Evolutionary conservation across 345 rosid genomes (phyloP), one percentile per base, ranked within the genome.

Genomic region (Acer negundo): DNA sequence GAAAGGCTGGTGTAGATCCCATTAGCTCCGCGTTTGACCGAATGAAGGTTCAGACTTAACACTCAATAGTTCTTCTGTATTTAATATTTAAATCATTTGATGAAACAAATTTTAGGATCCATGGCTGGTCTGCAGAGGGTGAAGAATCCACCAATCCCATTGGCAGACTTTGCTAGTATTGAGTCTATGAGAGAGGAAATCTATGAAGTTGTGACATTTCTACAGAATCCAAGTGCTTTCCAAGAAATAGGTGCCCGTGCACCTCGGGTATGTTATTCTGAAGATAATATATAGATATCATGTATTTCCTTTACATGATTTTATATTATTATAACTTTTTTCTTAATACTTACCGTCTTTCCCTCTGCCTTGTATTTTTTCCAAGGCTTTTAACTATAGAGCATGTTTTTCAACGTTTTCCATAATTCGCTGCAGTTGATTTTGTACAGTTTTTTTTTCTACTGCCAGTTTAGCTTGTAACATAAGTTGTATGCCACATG

Each of bases 131-230:
- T 84, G 77, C 82, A 91, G 97, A 90, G 98, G 86, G 97, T 94
- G 85, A 94, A 94, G 87, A 94, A 86, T 88, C 98, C 97, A 70
- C 97, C 97, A 7, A 94, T 94, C 70, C 97, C 94, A 0, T 84
- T 94, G 83, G 88, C 87, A 77, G 90, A 89, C 78, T 94, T 94
- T 88, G 90, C 98, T 79, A 94, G 98, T 85, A 75, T 94, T 75
- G 98, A 94, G 68, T 94, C 97, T 77, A 94, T 93, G 98, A 89
- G 90, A 85, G 97, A 94, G 86, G 98, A 94, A 86, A 94, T 94
- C 82, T 89, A 93, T 77, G 98, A 94, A 86, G 97, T 94, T 56
- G 97, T 94, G 69, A 97, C 98, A 47, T 94, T 94, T 89, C 84
- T 94, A 81, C 95, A 90, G 81, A 94, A 94, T 80, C 98, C 98